A percentile compares a stretch with the other conserved stretches of the same genome.
Conservation (phyloP, 495 filamentous ascomycete genomes). For the Astrocystis sublimbata region DNA sequence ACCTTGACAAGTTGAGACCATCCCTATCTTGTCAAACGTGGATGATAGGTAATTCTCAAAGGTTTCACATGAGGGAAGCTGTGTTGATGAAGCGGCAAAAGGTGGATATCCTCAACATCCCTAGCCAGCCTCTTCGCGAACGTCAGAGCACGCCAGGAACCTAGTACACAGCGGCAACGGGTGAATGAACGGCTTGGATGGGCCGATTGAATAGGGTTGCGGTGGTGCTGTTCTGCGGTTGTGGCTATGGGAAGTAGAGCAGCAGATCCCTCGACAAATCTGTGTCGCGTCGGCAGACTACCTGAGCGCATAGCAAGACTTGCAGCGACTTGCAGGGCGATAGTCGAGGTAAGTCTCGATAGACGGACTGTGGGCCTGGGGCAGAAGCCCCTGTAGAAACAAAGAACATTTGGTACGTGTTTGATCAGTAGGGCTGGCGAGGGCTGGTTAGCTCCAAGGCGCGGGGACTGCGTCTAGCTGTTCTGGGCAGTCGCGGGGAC, state of each 20-base stretch:
- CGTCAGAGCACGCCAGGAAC: neutral
- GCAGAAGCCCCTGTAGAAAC: too few relatives aligned
- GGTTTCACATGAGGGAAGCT: neutral
- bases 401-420: too few relatives aligned
- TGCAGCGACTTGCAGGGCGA: neutral
- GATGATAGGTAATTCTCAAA: too few relatives aligned
- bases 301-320: neutral
- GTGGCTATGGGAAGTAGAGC: neutral
- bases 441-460: constrained; percentile 6
- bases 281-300: neutral
- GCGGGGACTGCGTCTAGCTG: neutral
- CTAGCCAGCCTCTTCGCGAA: neutral
- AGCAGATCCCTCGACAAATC: neutral
- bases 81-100: neutral
- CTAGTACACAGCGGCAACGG: too few relatives aligned
- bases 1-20: neutral
- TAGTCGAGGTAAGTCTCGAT: neutral
- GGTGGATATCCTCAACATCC: neutral
- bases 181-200: too few relatives aligned
- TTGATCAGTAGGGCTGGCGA: constrained; percentile 12
- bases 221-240: neutral
- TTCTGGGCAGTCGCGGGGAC: neutral
- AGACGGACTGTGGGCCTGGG: neutral
- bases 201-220: too few relatives aligned
- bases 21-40: neutral